A percentile compares a stretch with the other conserved stretches of the same genome.
Conservation (phyloP, 176 grass and related monocot species). For the Oryza punctata region DNA sequence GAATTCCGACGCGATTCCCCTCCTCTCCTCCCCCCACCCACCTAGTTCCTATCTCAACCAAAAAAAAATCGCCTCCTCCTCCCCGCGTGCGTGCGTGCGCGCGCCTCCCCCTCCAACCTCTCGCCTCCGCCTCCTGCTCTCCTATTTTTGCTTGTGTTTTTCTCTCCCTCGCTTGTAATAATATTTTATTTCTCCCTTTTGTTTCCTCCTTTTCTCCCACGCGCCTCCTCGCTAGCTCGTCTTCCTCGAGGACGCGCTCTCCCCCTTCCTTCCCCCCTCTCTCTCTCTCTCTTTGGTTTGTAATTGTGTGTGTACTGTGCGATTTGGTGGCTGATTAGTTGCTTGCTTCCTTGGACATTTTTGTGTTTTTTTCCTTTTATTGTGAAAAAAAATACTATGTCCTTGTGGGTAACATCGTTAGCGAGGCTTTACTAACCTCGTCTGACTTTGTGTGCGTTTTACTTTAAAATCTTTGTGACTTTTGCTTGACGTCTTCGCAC, state of each 20-base stretch:
- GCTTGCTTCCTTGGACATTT: slow-evolving; percentile 33
- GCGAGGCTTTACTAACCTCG: slow-evolving; percentile 20
- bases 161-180: slow-evolving; percentile 37
- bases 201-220: slow-evolving; percentile 23
- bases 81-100: too few species aligned
- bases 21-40: neutral
- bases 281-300: slow-evolving; percentile 8
- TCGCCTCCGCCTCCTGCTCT: slow-evolving; percentile 13
- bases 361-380: neutral
- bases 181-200: slow-evolving; percentile 4
- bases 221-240: slow-evolving; percentile 21
- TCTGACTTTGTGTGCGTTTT: slow-evolving; percentile 36
- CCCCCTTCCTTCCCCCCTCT: neutral
- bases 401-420: slow-evolving; percentile 18
- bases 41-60: neutral
- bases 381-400: neutral
- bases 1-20: slow-evolving; percentile 52
- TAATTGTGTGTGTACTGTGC: slow-evolving; percentile 34
- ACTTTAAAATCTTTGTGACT: slow-evolving; percentile 29
- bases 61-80: neutral
- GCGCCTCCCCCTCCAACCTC: slow-evolving; percentile 5
- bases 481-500: slow-evolving; percentile 4
- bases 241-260: slow-evolving; percentile 16
- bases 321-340: slow-evolving; percentile 28
- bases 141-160: slow-evolving; percentile 60